A percentile compares a stretch with the other conserved stretches of the same genome.
Evolutionary conservation across 306 rosid genomes (phyloP).

Genomic region (Inga oerstediana): DNA sequence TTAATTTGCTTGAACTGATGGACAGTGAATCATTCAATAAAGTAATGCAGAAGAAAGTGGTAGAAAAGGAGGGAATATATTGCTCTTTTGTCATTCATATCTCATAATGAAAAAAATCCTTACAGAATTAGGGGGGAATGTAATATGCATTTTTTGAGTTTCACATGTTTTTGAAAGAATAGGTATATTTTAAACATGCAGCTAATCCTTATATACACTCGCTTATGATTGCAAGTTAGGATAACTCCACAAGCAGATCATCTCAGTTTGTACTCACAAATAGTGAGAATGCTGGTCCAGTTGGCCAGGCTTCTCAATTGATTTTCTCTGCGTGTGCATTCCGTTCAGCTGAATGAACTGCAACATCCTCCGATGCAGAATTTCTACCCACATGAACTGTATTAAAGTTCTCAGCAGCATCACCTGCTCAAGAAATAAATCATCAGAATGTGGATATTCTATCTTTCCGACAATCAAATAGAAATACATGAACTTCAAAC

Average conservation of each 20-base stretch:
- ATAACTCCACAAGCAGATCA: neutral
- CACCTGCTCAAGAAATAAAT: conserved; percentile 33
- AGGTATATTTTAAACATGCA: too few species aligned
- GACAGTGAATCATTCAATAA: too few species aligned
- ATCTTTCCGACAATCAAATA: neutral
- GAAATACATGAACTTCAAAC: neutral
- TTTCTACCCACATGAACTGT: conserved; percentile 11
- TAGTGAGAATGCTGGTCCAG: neutral
- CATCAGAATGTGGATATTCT: conserved; percentile 17
- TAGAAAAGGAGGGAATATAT: too few species aligned
- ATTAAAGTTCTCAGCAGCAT: conserved; percentile 21
- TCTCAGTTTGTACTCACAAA: neutral
- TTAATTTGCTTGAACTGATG: too few species aligned
- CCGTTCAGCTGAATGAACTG: conserved; percentile 12
- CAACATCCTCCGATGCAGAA: conserved; percentile 2
- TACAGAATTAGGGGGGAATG: too few species aligned
- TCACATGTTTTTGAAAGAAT: too few species aligned
- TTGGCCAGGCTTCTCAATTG: neutral
- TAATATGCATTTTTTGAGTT: too few species aligned
- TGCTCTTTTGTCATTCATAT: too few species aligned
- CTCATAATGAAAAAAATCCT: too few species aligned
- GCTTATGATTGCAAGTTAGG: neutral
- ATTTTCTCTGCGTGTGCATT: too few species aligned
- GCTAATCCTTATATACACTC: neutral
- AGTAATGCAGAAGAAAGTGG: too few species aligned